Conservation (phyloP, 2,329 filamentous ascomycete genomes). For the Colletotrichum abscissum region DNA sequence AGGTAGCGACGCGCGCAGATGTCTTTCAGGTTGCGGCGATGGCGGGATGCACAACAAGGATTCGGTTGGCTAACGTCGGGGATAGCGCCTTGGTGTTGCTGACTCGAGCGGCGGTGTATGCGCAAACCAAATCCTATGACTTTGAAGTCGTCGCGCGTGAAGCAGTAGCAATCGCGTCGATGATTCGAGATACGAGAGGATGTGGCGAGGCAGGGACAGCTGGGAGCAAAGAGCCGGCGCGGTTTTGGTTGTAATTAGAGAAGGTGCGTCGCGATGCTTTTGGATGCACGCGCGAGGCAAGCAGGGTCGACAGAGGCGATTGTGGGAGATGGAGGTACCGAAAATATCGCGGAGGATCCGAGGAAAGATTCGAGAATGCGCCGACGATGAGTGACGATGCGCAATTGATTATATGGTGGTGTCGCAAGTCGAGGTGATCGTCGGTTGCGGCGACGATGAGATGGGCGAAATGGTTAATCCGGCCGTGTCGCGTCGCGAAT, state of each 20-base stretch:
- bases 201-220: background rate
- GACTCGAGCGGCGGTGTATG: background rate
- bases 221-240: slow-evolving; percentile 10
- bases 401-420: background rate
- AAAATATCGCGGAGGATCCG: background rate
- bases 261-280: slow-evolving; percentile 12
- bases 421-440: slow-evolving; percentile 13
- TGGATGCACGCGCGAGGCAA: slow-evolving; percentile 8
- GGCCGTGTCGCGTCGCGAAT: slow-evolving; percentile 20
- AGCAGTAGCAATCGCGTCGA: background rate
- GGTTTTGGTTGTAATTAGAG: background rate
- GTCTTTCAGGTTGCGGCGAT: background rate
- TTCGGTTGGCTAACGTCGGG: no score
- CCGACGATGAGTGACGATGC: slow-evolving; percentile 2
- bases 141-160: background rate
- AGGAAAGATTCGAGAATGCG: slow-evolving; percentile 3
- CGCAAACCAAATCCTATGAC: background rate
- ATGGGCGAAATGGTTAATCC: slow-evolving; percentile 22
- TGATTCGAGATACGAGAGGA: background rate
- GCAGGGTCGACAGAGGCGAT: background rate
- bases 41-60: background rate
- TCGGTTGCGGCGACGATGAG: slow-evolving; percentile 3
- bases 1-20: slow-evolving; percentile 37
- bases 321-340: slow-evolving; percentile 1
- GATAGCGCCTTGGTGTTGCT: background rate